Evolutionary conservation across 805 yeast species (phyloP).

Genomic region (Kazachstania taianensis): DNA sequence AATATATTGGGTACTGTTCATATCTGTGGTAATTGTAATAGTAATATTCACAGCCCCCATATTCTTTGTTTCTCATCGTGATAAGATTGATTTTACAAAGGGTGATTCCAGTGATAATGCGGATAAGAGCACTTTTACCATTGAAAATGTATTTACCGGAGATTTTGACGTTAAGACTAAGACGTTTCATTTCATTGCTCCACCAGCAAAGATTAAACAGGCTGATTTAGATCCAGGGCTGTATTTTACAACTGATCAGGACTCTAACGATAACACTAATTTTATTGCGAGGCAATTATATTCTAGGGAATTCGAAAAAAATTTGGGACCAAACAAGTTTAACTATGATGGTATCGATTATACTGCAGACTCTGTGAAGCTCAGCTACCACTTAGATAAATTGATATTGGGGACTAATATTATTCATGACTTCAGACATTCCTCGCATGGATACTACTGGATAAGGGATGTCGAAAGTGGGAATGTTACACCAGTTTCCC

Average conservation of each 20-base stretch:
- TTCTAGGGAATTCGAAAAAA: conserved; percentile 15
- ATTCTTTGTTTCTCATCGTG: background rate
- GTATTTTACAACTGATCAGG: conserved; percentile 21
- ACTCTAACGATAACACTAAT: conserved; percentile 1
- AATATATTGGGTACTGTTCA: background rate
- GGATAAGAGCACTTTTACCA: conserved; percentile 9
- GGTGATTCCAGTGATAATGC: background rate
- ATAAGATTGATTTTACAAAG: background rate
- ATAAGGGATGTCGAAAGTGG: conserved; percentile 38
- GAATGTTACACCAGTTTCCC: conserved; percentile 26
- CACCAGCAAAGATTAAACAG: conserved; percentile 12
- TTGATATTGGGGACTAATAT: conserved; percentile 48
- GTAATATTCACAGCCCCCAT: conserved; percentile 3
- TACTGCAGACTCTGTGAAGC: conserved; percentile 32
- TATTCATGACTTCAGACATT: conserved; percentile 55
- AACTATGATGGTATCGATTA: conserved; percentile 33
- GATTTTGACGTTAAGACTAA: conserved; percentile 17
- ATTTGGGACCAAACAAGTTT: conserved; percentile 29
- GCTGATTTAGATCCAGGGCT: conserved; percentile 37
- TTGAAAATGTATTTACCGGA: conserved; percentile 19
- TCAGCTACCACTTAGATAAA: conserved; percentile 37
- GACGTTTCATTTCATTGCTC: conserved; percentile 21
- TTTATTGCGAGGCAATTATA: conserved; percentile 27
- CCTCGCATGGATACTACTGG: conserved; percentile 54
- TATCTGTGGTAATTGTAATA: background rate